Evolutionary conservation across 495 filamentous ascomycete genomes (phyloP).

Genomic region (Penicillium taxi): DNA sequence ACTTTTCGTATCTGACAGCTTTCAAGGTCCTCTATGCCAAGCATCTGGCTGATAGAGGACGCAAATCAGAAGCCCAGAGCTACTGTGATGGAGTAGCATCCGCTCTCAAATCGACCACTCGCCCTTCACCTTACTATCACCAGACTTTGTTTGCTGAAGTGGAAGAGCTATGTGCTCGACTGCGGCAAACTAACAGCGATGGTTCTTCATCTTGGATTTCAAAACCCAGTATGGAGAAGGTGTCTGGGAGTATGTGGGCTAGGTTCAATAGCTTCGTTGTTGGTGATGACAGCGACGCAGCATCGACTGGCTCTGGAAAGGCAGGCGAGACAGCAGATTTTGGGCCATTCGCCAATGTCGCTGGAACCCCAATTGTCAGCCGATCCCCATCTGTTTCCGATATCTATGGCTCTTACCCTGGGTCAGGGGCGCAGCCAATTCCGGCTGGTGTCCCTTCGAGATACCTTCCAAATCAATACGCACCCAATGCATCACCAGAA

Average conservation of each 20-base stretch:
- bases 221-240: slow-evolving; percentile 89
- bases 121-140: slow-evolving; percentile 77
- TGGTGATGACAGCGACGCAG: slow-evolving; percentile 70
- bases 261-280: slow-evolving; percentile 92
- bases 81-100: slow-evolving; percentile 82
- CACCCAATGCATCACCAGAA: slow-evolving; percentile 42
- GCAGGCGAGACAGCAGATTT: slow-evolving; percentile 45
- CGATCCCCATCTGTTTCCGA: slow-evolving; percentile 69
- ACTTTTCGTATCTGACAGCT: slow-evolving; percentile 73
- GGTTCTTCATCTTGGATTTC: slow-evolving; percentile 69
- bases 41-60: slow-evolving; percentile 74
- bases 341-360: slow-evolving; percentile 75
- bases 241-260: slow-evolving; percentile 78
- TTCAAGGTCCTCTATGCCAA: slow-evolving; percentile 87
- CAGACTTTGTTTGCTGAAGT: slow-evolving; percentile 60
- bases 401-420: slow-evolving; percentile 56
- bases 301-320: slow-evolving; percentile 50
- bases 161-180: slow-evolving; percentile 73
- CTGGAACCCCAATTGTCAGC: slow-evolving; percentile 76
- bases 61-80: slow-evolving; percentile 70
- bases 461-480: slow-evolving; percentile 55
- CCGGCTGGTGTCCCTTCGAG: slow-evolving; percentile 45
- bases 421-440: slow-evolving; percentile 26
- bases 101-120: slow-evolving; percentile 75
- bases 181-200: slow-evolving; percentile 78